These are phyloP conservation scores for Teratosphaeria zuluensis DNA, from an alignment of 2,329 filamentous ascomycete genomes.

Conservation along the genomic window DNA sequence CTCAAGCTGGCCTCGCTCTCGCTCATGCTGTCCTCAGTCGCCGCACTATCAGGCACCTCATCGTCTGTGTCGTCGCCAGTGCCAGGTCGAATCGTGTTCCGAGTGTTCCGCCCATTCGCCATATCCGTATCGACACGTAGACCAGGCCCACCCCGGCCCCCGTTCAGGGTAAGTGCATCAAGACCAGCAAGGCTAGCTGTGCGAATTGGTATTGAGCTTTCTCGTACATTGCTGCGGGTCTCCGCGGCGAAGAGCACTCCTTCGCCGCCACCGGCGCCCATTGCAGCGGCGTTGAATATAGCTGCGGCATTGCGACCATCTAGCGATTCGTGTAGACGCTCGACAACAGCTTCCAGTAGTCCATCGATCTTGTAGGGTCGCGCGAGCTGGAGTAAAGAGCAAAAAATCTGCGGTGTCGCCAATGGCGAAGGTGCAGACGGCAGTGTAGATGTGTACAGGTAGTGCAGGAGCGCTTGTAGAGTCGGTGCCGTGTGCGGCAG, in stretches of 20 bases:
- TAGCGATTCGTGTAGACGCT: constrained; percentile 77
- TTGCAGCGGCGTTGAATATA: constrained; percentile 95
- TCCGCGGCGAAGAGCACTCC: constrained; percentile 56
- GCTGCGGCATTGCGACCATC: constrained; percentile 92
- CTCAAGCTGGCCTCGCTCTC: constrained; percentile 22
- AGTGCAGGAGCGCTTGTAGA: constrained; percentile 81
- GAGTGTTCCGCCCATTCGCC: constrained; percentile 25
- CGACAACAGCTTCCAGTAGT: constrained; percentile 82
- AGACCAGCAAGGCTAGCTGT: constrained; percentile 42
- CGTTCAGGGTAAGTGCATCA: constrained; percentile 31
- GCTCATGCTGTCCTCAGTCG: constrained; percentile 24
- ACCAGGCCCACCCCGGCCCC: constrained; percentile 24
- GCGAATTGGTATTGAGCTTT: constrained; percentile 29
- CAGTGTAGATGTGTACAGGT: constrained; percentile 83
- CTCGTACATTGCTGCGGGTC: constrained; percentile 20
- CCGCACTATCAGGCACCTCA: constrained; percentile 26
- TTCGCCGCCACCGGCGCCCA: constrained; percentile 89
- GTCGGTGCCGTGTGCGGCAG: constrained; percentile 87
- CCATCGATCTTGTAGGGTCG: constrained; percentile 90
- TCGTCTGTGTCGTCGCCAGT: constrained; percentile 27
- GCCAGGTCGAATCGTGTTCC: constrained; percentile 27
- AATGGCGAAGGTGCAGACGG: constrained; percentile 66
- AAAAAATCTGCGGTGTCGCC: constrained; percentile 90
- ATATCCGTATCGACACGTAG: constrained; percentile 45
- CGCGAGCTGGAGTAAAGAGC: constrained; percentile 85